Base-by-base conservation (phyloP, 192 early-diverging fungal species). In the Phycomyces nitens region DNA sequence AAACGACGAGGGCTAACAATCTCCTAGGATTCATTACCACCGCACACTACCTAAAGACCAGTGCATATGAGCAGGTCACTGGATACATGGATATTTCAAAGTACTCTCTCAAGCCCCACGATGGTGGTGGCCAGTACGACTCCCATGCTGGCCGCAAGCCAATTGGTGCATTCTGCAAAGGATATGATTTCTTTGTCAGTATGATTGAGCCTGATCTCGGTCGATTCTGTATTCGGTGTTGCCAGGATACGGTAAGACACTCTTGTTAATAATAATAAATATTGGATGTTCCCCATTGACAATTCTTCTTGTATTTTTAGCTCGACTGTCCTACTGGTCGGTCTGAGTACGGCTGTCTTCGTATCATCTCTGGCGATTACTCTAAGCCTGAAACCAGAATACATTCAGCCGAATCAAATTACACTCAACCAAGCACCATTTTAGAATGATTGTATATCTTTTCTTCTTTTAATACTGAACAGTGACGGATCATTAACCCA, bases 121-220 rank as follows among this genome's bases (percentile, higher is more conserved):
- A 82, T 43, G 58, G 44, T 3, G 81, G 81, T 38, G 81, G 81
- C 15, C 81, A 82, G 54, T 80, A 77, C 22, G 81, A 82, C 63
- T 66, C 60, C 29, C 66, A 69, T 56, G 66, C 53, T 14, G 27
- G 60, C 12, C 58, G 66, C 23, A 69, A 57, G 20, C 71, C 71
- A 11, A 56, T 59, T 21, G 59, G 59, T 43, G 71, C 71, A 23
- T 39, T 57, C 4, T 74, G 68, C 27, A 49, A 53, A 24, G 68
- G 63, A 18, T 74, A 74, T 27, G 39, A 53, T 21, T 64, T 60
- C 49, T 71, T 71, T 55, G 68, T 74, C n/a, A 66, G 53, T 18
- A 27, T 72, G 54, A 53, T 72, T 29, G 71, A 72, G 56, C 71
- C 72, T 10, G 58, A 58, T 34, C 23, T 43, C 9, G 26, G 58